Percentiles rank a stretch among this genome's conserved stretches.
These are phyloP conservation scores for Phytophthora crassamura DNA, from an alignment of 352 stramenopile species.

Conservation along the genomic window DNA sequence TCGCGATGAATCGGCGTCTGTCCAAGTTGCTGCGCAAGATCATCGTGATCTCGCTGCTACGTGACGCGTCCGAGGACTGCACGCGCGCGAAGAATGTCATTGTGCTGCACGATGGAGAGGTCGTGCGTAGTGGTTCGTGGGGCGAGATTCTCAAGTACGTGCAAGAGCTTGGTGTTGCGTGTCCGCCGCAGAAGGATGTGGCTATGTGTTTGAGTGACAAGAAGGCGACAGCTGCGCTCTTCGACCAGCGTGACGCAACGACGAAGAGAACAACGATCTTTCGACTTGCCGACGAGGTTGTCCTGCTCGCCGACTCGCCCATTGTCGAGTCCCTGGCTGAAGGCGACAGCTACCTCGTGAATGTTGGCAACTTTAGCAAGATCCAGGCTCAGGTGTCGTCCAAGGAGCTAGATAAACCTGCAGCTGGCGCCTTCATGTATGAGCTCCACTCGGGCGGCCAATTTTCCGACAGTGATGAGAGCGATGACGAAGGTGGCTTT, in stretches of 20 bases:
- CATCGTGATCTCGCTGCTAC: constrained; percentile 48
- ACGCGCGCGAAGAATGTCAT: constrained; percentile 36
- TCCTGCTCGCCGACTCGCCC: constrained; percentile 38
- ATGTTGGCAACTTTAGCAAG: constrained; percentile 32
- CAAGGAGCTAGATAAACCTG: constrained; percentile 14
- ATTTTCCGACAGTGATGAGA: constrained; percentile 23
- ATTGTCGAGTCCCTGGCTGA: constrained; percentile 24
- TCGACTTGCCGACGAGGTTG: constrained; percentile 44
- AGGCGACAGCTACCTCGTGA: constrained; percentile 28
- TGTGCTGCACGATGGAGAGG: constrained; percentile 45
- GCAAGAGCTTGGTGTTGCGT: constrained; percentile 39
- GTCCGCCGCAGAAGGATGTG: constrained; percentile 40
- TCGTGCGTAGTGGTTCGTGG: constrained; percentile 44
- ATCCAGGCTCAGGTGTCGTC: constrained; percentile 2
- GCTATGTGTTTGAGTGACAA: constrained; percentile 34
- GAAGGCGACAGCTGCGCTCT: constrained; percentile 29
- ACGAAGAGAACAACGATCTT: constrained; percentile 34
- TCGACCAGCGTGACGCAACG: constrained; percentile 17
- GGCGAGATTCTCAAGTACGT: constrained; percentile 38
- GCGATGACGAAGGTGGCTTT: constrained; percentile 23
- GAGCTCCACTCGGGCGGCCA: constrained; percentile 13
- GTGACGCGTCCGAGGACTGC: constrained; percentile 36
- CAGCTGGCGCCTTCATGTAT: constrained; percentile 30
- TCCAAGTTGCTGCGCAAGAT: constrained; percentile 51
- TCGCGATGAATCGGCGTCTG: constrained; percentile 44